Evolutionary conservation across 225 moss, liverwort and hornwort species (phyloP).

Genomic region (Physcomitrium patens): DNA sequence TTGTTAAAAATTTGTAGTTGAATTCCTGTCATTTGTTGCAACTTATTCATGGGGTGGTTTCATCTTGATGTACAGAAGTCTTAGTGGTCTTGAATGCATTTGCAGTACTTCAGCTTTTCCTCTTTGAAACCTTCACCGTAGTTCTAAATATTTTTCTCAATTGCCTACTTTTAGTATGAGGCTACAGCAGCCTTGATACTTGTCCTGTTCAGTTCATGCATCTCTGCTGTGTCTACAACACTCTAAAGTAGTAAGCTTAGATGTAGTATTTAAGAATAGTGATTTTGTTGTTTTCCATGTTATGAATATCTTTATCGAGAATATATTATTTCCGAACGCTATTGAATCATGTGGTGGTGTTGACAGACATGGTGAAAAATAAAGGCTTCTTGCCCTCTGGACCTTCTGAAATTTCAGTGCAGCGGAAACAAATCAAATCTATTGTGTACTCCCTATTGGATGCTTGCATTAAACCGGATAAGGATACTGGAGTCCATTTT

Average conservation of each 20-base stretch:
- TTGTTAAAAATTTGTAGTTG: not conserved
- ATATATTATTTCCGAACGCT: not conserved
- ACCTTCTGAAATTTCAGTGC: conserved; percentile 62
- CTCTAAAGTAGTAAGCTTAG: not conserved
- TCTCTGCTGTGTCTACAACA: not conserved
- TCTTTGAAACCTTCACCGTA: not conserved
- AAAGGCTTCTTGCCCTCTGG: conserved; percentile 69
- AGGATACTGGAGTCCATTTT: conserved; percentile 51
- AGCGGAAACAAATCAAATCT: conserved; percentile 63
- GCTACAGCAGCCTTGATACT: not conserved
- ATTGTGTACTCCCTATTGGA: conserved; percentile 60
- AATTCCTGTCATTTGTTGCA: not conserved
- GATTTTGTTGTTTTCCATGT: conserved; percentile 5
- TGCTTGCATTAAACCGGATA: conserved; percentile 54
- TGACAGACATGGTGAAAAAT: conserved; percentile 70
- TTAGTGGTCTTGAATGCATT: not conserved
- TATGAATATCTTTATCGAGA: not conserved
- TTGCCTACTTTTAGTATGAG: not conserved
- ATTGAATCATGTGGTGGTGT: conserved; percentile 20
- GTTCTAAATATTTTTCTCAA: not conserved
- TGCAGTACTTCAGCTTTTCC: not conserved
- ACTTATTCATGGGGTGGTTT: not conserved
- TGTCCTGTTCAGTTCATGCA: not conserved
- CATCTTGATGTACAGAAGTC: conserved; percentile 12
- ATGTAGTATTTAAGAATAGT: not conserved